phyloP scores from a whole-genome alignment of 305 asterid species.

The Fraxinus platypoda region DNA sequence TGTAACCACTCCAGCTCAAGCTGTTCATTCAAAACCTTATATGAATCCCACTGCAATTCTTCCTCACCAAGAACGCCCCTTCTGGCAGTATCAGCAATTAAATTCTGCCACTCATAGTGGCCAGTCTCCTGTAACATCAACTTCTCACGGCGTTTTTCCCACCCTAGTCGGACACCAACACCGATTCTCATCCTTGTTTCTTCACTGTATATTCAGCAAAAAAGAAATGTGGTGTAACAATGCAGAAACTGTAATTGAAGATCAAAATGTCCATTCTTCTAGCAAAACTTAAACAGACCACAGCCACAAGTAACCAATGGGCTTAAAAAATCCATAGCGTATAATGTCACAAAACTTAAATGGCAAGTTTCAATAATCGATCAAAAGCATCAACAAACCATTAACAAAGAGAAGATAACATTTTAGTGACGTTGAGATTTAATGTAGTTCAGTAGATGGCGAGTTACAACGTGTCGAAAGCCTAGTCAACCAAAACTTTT shows the following conservation, averaged over 20 bases:
- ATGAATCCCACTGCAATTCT: constrained; percentile 81
- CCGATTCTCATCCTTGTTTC: constrained; percentile 80
- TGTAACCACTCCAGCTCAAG: constrained; percentile 63
- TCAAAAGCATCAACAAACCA: neutral
- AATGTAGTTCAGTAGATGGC: neutral
- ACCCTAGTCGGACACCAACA: constrained; percentile 70
- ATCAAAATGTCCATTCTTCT: neutral
- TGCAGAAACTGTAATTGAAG: neutral
- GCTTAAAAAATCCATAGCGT: neutral
- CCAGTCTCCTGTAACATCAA: constrained; percentile 75
- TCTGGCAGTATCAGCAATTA: constrained; percentile 65
- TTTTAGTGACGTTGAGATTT: neutral
- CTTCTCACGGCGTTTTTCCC: constrained; percentile 80
- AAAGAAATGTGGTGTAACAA: neutral
- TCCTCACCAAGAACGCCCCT: constrained; percentile 69
- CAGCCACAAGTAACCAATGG: neutral
- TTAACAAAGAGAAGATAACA: neutral
- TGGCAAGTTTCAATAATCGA: neutral
- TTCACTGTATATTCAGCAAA: constrained; percentile 42
- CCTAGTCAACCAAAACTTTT: neutral
- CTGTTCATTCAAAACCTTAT: constrained; percentile 47
- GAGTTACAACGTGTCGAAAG: neutral
- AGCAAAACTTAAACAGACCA: neutral
- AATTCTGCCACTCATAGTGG: constrained; percentile 68
- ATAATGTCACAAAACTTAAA: neutral